Percentiles rank a stretch among this genome's conserved stretches.
Conservation (phyloP, 345 rosid species). For the Eucalyptus rudis region DNA sequence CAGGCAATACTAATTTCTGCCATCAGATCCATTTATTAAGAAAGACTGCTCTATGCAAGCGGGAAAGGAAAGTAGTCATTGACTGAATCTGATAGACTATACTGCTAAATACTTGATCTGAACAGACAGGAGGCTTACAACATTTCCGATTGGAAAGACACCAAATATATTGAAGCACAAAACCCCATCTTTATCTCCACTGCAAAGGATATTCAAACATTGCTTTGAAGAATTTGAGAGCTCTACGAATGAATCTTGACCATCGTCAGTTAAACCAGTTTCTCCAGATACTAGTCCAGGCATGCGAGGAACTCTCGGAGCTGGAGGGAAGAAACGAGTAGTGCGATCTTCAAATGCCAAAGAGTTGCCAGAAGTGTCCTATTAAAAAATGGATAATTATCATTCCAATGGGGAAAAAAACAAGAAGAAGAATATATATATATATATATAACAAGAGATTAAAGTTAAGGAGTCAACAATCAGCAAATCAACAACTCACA, state of each 20-base stretch:
- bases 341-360: no score
- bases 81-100: background rate
- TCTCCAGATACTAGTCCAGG: conserved; percentile 83
- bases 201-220: conserved; percentile 80
- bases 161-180: conserved; percentile 86
- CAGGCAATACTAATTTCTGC: background rate
- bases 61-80: background rate
- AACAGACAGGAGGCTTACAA: conserved; percentile 36
- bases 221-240: conserved; percentile 68
- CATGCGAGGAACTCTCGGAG: conserved; percentile 76
- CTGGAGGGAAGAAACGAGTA: conserved; percentile 69
- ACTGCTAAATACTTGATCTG: background rate
- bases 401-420: no score
- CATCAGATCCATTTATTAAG: background rate
- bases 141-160: conserved; percentile 78
- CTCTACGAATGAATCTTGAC: conserved; percentile 71
- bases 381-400: no score
- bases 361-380: no score
- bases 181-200: conserved; percentile 80
- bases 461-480: no score
- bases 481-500: no score
- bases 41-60: background rate
- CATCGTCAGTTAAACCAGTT: conserved; percentile 64
- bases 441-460: no score
- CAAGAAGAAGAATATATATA: no score